Conservation (phyloP, 192 early-diverging fungal species). For the Radiomyces spectabilis region DNA sequence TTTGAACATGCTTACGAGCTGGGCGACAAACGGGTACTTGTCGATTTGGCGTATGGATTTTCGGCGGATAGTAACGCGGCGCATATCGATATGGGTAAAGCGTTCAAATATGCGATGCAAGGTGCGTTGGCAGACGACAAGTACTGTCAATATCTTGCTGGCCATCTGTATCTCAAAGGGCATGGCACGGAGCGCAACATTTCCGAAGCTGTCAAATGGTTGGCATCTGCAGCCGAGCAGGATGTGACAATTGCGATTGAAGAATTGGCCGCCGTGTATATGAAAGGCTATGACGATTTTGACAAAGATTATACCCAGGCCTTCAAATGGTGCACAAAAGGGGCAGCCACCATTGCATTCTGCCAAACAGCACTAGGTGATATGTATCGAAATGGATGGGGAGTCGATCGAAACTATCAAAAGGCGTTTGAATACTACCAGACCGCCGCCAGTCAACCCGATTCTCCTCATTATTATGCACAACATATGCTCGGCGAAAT, state of each 20-base stretch:
- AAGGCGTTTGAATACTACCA: conserved; percentile 26
- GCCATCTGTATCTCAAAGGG: conserved; percentile 21
- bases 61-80: conserved; percentile 7
- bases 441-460: conserved; percentile 23
- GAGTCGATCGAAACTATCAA: conserved; percentile 21
- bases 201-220: conserved; percentile 13
- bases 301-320: conserved; percentile 16
- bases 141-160: conserved; percentile 26
- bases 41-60: conserved; percentile 23
- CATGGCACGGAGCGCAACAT: conserved; percentile 2
- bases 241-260: conserved; percentile 19
- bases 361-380: conserved; percentile 21
- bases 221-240: conserved; percentile 9
- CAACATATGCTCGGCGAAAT: conserved; percentile 24
- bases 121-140: conserved; percentile 15
- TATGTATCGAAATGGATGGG: conserved; percentile 30
- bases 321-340: conserved; percentile 3
- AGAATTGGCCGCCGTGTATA: conserved; percentile 14
- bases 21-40: conserved; percentile 16
- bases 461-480: conserved; percentile 14
- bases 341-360: not conserved
- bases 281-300: conserved; percentile 11
- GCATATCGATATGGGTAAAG: not conserved
- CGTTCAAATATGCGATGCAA: conserved; percentile 18
- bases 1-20: conserved; percentile 13